A percentile compares a stretch with the other conserved stretches of the same genome.
Conservation (phyloP, 208 protist genomes). For the Crithidia bombi region DNA sequence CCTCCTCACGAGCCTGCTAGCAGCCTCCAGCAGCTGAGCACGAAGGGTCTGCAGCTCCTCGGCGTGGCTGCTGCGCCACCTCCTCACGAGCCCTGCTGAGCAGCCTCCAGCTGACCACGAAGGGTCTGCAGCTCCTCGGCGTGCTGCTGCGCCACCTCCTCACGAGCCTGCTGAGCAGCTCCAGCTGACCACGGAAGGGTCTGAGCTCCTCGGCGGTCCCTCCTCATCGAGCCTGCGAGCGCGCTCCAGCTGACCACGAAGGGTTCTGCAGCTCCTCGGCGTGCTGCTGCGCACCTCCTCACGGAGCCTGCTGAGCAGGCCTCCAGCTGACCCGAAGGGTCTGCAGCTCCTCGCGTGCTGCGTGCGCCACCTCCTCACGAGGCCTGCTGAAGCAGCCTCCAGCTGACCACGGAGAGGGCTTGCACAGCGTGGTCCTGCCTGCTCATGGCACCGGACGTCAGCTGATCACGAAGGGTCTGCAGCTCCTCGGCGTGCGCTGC, state of each 20-base stretch:
- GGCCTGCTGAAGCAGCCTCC: background rate
- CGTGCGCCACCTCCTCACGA: background rate
- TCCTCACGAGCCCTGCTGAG: too few species aligned
- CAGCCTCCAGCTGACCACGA: too few species aligned
- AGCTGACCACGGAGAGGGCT: too few species aligned
- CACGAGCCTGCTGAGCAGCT: background rate
- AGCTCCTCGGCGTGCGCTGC: conserved; percentile 6
- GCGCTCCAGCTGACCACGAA: too few species aligned
- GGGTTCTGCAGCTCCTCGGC: too few species aligned
- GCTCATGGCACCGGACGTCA: conserved; percentile 13
- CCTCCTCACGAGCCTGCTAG: background rate
- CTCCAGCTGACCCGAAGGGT: conserved; percentile 10
- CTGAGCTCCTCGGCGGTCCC: background rate
- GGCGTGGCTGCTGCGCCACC: too few species aligned
- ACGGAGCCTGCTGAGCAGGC: background rate
- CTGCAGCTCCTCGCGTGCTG: conserved; percentile 15
- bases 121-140: too few species aligned
- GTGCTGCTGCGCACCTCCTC: background rate
- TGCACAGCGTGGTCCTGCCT: too few species aligned
- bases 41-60: too few species aligned
- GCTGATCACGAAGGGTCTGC: conserved; percentile 3
- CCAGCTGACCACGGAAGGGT: too few species aligned
- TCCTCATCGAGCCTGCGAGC: background rate
- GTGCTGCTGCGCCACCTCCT: background rate
- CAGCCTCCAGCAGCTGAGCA: background rate